A percentile compares a stretch with the other conserved stretches of the same genome.
phyloP scores from a whole-genome alignment of 805 yeast genomes.

The Scheffersomyces coipomensis region DNA sequence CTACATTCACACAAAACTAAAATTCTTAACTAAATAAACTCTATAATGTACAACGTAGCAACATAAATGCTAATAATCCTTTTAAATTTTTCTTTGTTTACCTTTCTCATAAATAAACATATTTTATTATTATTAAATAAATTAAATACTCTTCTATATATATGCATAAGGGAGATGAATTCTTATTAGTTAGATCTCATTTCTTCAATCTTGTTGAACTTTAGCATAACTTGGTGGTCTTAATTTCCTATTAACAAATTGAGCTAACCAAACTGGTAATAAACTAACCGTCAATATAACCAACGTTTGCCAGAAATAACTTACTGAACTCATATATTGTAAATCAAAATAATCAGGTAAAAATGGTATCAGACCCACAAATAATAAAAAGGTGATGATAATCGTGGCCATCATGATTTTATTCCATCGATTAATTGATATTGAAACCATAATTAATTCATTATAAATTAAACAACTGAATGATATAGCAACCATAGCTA shows the following conservation, averaged over 20 bases:
- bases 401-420: constrained; percentile 72
- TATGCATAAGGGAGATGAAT: too few relatives aligned
- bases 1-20: too few relatives aligned
- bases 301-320: constrained; percentile 68
- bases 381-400: constrained; percentile 64
- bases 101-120: too few relatives aligned
- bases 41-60: too few relatives aligned
- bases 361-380: constrained; percentile 76
- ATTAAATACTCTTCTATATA: too few relatives aligned
- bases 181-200: too few relatives aligned
- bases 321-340: constrained; percentile 51
- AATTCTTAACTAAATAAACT: too few relatives aligned
- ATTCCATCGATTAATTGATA: constrained; percentile 92
- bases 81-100: too few relatives aligned
- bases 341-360: constrained; percentile 85
- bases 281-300: constrained; percentile 68
- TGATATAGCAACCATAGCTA: constrained; percentile 79
- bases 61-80: too few relatives aligned
- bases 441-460: constrained; percentile 90
- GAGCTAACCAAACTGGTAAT: constrained; percentile 86
- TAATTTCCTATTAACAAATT: constrained; percentile 68
- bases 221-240: constrained; percentile 97
- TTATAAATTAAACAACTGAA: constrained; percentile 78
- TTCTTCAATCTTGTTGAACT: constrained; percentile 70
- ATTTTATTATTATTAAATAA: too few relatives aligned